Evolutionary conservation across 2,329 filamentous ascomycete genomes (phyloP), one percentile per base, ranked within the genome.

Genomic region (Fusarium newnesense): DNA sequence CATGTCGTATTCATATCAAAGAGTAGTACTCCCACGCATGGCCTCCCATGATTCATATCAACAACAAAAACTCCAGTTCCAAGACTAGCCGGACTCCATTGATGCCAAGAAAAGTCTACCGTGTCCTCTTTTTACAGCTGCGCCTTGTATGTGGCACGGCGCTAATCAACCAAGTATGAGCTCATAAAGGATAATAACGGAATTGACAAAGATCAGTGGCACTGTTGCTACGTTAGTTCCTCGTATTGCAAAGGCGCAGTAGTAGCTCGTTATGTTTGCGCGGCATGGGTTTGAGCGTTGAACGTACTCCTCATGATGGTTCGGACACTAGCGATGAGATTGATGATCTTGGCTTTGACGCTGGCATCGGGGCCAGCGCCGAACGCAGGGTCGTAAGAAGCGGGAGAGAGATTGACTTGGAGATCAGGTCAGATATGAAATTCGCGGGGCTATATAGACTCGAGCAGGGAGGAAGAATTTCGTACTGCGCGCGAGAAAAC

Each of bases 241-340:
- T 26, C 15, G 30, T 26, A 5, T 60, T 43, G 37, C 11, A 49
- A 16, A 24, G 40, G 24, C 46, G 30, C n/a, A 42, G 30, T 13
- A 37, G 49, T 30, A 28, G 32, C 37, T 50, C 19, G 7, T 36
- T 42, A 19, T 34, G 53, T 15, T 47, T n/a, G 39, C 39, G 44
- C 44, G 44, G 42, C 5, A n/a, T 44, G 24, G n/a, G 28, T 28
- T 30, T 26, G 24, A 36, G 30, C 16, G 39, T 39, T 46, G 26
- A 64, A 36, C 81, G 59, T 78, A 98, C 95, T 95, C 85, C 96
- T 90, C 94, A 97, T 97, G 61, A 98, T 86, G 65, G 94, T 97
- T 82, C 96, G 88, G 76, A 98, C 92, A 79, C 94, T 96, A 40
- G 94, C 93, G 75, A 98, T 96, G 78, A 98, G 84, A 81, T 97